Evolutionary conservation across 306 rosid genomes (phyloP).

Genomic region (Prunus mume): DNA sequence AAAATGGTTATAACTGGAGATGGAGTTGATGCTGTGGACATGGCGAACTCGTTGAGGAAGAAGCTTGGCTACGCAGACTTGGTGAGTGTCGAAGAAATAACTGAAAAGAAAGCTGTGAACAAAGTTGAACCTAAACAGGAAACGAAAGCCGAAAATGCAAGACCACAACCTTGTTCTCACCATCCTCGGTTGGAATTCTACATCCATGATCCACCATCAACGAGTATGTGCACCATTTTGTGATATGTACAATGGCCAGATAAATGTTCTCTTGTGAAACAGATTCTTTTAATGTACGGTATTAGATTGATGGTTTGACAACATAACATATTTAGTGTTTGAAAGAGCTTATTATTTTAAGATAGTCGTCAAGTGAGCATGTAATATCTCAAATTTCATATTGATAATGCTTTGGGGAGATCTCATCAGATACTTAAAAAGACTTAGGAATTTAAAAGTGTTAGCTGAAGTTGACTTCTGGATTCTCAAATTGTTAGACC

Average conservation of each 20-base stretch:
- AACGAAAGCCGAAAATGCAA: background rate
- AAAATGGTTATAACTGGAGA: constrained; percentile 35
- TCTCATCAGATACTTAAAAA: background rate
- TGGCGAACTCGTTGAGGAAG: constrained; percentile 42
- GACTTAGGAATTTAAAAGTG: too few relatives aligned
- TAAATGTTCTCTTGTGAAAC: too few relatives aligned
- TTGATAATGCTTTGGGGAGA: background rate
- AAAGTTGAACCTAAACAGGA: background rate
- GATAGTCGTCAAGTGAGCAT: too few relatives aligned
- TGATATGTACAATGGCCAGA: background rate
- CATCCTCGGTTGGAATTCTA: background rate
- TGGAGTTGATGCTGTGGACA: constrained; percentile 42
- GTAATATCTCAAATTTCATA: too few relatives aligned
- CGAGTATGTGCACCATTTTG: background rate
- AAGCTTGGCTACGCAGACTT: constrained; percentile 44
- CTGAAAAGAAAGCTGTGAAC: background rate
- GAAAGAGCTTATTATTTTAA: too few relatives aligned
- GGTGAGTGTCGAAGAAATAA: constrained; percentile 33
- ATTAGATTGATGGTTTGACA: too few relatives aligned
- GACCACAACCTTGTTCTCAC: background rate
- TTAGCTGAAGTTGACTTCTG: too few relatives aligned
- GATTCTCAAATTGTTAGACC: too few relatives aligned
- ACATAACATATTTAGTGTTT: too few relatives aligned
- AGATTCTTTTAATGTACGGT: background rate
- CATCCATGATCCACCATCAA: background rate